Evolutionary conservation across 2,329 filamentous ascomycete species (phyloP).

Genomic region (Apiospora koreana): DNA sequence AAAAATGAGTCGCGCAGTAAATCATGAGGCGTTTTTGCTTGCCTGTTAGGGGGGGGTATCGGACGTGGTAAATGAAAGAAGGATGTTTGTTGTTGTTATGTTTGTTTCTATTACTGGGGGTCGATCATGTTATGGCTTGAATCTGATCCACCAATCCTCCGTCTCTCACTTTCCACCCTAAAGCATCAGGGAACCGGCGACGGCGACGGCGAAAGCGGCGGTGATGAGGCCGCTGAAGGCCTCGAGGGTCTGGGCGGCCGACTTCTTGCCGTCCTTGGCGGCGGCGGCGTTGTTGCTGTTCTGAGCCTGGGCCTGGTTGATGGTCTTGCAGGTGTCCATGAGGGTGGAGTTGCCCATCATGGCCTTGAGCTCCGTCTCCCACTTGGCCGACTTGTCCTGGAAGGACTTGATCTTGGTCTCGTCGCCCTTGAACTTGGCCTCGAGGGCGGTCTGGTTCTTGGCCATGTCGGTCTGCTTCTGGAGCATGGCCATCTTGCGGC

Average conservation of each 20-base stretch:
- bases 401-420: slow-evolving; percentile 36
- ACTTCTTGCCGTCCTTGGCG: slow-evolving; percentile 10
- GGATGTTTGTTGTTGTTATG: neutral
- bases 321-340: slow-evolving; percentile 30
- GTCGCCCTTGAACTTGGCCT: slow-evolving; percentile 34
- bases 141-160: neutral
- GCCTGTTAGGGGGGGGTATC: neutral
- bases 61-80: neutral
- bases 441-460: slow-evolving; percentile 36
- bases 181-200: slow-evolving; percentile 13
- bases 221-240: slow-evolving; percentile 12
- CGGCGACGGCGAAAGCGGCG: slow-evolving; percentile 9
- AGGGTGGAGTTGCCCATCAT: slow-evolving; percentile 39
- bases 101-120: neutral
- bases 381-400: slow-evolving; percentile 36
- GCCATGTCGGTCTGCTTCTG: slow-evolving; percentile 33
- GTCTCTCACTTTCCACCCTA: neutral
- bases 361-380: slow-evolving; percentile 30
- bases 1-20: neutral
- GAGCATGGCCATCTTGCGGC: slow-evolving; percentile 34
- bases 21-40: neutral
- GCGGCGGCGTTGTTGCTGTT: neutral
- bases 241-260: slow-evolving; percentile 14
- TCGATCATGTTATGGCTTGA: neutral
- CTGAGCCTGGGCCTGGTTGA: slow-evolving; percentile 14